Evolutionary conservation across 495 filamentous ascomycete species (phyloP).

Genomic region (Neohortaea acidophila): DNA sequence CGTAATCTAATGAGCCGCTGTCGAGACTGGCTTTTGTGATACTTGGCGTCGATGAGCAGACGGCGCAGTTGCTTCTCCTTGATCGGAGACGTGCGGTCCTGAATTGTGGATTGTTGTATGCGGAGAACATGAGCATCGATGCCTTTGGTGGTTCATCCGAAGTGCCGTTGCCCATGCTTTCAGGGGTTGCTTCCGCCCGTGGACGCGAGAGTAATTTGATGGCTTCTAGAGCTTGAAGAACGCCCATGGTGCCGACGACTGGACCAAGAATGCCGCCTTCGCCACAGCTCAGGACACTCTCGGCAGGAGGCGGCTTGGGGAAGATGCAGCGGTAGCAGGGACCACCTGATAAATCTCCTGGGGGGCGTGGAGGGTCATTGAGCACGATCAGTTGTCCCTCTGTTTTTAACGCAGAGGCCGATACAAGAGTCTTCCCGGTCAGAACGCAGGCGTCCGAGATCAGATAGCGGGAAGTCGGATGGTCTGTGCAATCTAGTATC

Average conservation of each 20-base stretch:
- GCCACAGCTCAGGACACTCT: slow-evolving; percentile 64
- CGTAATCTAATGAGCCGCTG: slow-evolving; percentile 57
- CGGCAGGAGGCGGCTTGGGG: slow-evolving; percentile 66
- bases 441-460: slow-evolving; percentile 82
- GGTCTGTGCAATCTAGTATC: slow-evolving; percentile 88
- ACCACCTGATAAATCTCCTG: slow-evolving; percentile 37
- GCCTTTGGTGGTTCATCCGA: slow-evolving; percentile 21
- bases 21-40: slow-evolving; percentile 47
- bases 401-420: slow-evolving; percentile 69
- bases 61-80: slow-evolving; percentile 51
- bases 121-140: slow-evolving; percentile 57
- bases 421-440: slow-evolving; percentile 63
- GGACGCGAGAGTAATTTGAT: slow-evolving; percentile 55
- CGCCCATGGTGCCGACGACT: slow-evolving; percentile 88
- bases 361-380: slow-evolving; percentile 44
- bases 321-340: slow-evolving; percentile 94
- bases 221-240: slow-evolving; percentile 76
- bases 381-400: slow-evolving; percentile 85
- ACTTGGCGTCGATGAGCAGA: slow-evolving; percentile 48
- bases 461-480: slow-evolving; percentile 77
- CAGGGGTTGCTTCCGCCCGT: background rate
- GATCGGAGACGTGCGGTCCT: slow-evolving; percentile 55
- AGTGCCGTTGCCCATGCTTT: background rate
- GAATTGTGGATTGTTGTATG: slow-evolving; percentile 51
- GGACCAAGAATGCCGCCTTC: slow-evolving; percentile 87